These are phyloP conservation scores for Amborella trichopoda DNA, from an alignment of 164 flowering plant genomes.

Conservation along the genomic window DNA sequence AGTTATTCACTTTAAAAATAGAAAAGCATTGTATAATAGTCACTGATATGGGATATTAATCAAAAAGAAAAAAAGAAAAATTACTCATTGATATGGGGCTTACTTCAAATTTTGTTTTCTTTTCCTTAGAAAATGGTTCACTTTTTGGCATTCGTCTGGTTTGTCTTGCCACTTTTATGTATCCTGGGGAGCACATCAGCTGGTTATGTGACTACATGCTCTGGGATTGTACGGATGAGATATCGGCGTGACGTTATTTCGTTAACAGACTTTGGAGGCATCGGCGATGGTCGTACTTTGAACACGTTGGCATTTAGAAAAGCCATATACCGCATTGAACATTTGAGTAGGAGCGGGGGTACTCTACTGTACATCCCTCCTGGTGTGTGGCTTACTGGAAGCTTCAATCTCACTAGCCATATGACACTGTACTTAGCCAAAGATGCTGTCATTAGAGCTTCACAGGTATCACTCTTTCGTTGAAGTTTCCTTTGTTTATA, in stretches of 20 bases:
- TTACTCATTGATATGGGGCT: too few relatives aligned
- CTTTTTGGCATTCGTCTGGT: too few relatives aligned
- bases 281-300: conserved; percentile 77
- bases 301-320: conserved; percentile 74
- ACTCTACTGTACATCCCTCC: conserved; percentile 79
- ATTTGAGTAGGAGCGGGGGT: conserved; percentile 67
- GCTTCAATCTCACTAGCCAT: conserved; percentile 78
- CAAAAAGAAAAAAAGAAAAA: too few relatives aligned
- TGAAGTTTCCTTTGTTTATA: neutral
- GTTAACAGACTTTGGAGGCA: conserved; percentile 77
- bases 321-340: conserved; percentile 77
- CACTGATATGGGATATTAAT: too few relatives aligned
- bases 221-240: conserved; percentile 63
- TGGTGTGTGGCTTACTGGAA: conserved; percentile 74
- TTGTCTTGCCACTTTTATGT: too few relatives aligned
- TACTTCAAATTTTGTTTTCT: too few relatives aligned
- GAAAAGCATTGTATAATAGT: too few relatives aligned
- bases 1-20: too few relatives aligned
- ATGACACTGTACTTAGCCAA: conserved; percentile 85
- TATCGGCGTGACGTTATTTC: conserved; percentile 55
- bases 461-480: conserved; percentile 35
- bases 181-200: too few relatives aligned
- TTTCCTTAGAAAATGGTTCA: too few relatives aligned
- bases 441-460: conserved; percentile 81
- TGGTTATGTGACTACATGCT: conserved; percentile 40